Base-by-base conservation (phyloP, 306 rosid genomes). In the Cicer arietinum region DNA sequence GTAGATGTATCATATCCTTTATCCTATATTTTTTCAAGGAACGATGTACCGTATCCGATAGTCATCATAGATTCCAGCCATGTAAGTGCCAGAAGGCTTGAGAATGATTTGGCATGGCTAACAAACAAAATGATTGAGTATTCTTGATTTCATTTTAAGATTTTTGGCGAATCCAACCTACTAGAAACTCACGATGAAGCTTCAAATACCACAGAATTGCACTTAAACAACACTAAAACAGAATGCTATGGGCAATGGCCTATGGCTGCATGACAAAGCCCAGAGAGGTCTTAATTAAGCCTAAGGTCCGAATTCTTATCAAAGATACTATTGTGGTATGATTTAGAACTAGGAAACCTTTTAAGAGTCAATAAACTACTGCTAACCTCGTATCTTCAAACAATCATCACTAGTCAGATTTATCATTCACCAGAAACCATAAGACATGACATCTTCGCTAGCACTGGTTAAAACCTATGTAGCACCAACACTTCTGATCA, bases 371-470 rank as follows among this genome's bases (percentile, higher is more conserved):
- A 22, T 56, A 77, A 70, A 69, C 67, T 35, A 69, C 78, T 17
- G 57, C 16, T 50, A 72, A 77, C 79, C 80, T 42, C 9, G 6
- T 35, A 64, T 30, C 35, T 48, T 46, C 20, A 67, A 64, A 56
- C 39, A 68, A 74, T 30, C 78, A 50, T 74, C 67, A 42, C 48
- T 77, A 51, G 48, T 13, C 73, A 73, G 45, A 82, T 30, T 73
- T 59, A 67, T 48, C 69, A 67, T 39, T 67, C 3, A 3, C 58
- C 73, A 39, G 64, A 67, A 76, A 69, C n/a, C 37, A 25, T n/a
- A n/a, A 44, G 40, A 80, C 18, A n/a, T 44, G 40, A 80, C 18
- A 67, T 41, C 52, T 39, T 42, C 1, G 17, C 17, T 52, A 0
- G 40, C 22, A 74, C 20, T 5, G 3, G 0, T 25, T 25, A 25